phyloP scores from a whole-genome alignment of 2,329 filamentous ascomycete genomes.

The Diatrype stigma region DNA sequence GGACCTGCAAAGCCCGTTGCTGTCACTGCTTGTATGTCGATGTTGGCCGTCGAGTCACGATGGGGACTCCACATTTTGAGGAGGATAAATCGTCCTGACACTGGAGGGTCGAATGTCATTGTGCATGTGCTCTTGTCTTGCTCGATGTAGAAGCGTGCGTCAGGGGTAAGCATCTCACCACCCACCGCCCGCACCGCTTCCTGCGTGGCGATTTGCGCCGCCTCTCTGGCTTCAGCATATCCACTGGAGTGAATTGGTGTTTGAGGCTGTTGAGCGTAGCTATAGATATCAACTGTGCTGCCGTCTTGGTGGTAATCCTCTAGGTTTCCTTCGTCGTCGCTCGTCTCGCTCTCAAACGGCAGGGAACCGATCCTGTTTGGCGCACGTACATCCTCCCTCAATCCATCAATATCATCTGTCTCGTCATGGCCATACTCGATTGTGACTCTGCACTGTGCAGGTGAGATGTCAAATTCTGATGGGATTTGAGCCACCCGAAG shows the following conservation, averaged over 20 bases:
- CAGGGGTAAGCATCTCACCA: conserved; percentile 62
- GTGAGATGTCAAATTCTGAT: conserved; percentile 45
- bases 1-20: conserved; percentile 82
- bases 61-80: conserved; percentile 87
- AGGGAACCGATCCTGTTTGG: conserved; percentile 51
- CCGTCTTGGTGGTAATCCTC: conserved; percentile 30
- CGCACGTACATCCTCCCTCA: conserved; percentile 32
- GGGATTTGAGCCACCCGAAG: conserved; percentile 52
- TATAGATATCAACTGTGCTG: conserved; percentile 6
- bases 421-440: conserved; percentile 61
- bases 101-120: conserved; percentile 77
- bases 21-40: conserved; percentile 84
- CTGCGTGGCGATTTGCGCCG: conserved; percentile 49
- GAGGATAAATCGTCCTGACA: conserved; percentile 78
- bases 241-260: conserved; percentile 23
- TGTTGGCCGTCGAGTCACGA: conserved; percentile 62
- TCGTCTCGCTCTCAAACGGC: conserved; percentile 49
- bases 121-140: conserved; percentile 79
- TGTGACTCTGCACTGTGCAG: conserved; percentile 50
- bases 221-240: conserved; percentile 39
- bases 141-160: conserved; percentile 80
- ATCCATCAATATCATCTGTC: conserved; percentile 32
- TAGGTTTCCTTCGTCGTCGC: conserved; percentile 32
- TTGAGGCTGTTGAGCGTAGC: conserved; percentile 24
- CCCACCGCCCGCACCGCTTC: conserved; percentile 54